Evolutionary conservation across 2,329 filamentous ascomycete species (phyloP).

Genomic region (Monosporascus sp.): DNA sequence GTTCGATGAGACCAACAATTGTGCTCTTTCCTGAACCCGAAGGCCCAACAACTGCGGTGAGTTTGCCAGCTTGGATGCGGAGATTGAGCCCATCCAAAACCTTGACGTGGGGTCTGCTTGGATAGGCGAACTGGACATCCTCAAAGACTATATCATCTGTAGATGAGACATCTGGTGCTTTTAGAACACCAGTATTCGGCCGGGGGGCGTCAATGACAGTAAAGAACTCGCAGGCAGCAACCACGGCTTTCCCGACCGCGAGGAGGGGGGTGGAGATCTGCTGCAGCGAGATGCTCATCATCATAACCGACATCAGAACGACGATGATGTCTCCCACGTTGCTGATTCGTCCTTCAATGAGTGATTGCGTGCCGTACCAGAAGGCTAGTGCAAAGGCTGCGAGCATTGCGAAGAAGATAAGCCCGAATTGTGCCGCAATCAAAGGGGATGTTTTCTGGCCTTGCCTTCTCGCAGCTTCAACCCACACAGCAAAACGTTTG

Average conservation of each 20-base stretch:
- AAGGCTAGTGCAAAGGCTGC: conserved; percentile 52
- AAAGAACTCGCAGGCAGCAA: conserved; percentile 54
- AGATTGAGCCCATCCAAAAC: conserved; percentile 57
- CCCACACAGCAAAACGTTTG: conserved; percentile 48
- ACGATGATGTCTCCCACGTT: conserved; percentile 50
- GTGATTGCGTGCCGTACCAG: conserved; percentile 55
- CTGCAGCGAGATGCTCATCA: conserved; percentile 51
- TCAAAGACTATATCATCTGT: conserved; percentile 54
- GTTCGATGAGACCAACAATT: conserved; percentile 63
- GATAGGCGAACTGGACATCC: conserved; percentile 68
- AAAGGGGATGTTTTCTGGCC: conserved; percentile 45
- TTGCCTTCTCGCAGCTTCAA: conserved; percentile 46
- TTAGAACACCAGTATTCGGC: conserved; percentile 34
- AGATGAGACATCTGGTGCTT: conserved; percentile 43
- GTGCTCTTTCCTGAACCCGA: conserved; percentile 72
- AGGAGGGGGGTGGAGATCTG: conserved; percentile 53
- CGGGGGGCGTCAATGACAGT: conserved; percentile 46
- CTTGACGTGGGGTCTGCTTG: conserved; percentile 57
- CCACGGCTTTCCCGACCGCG: conserved; percentile 51
- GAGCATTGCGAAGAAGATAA: conserved; percentile 51
- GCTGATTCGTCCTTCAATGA: conserved; percentile 38
- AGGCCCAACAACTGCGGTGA: conserved; percentile 68
- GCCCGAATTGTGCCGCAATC: conserved; percentile 45
- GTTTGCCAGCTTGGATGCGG: conserved; percentile 56
- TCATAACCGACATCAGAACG: conserved; percentile 53